These are phyloP conservation scores for Irpex sp. DNA, from an alignment of 1,284 basidiomycete genomes.

Conservation along the genomic window DNA sequence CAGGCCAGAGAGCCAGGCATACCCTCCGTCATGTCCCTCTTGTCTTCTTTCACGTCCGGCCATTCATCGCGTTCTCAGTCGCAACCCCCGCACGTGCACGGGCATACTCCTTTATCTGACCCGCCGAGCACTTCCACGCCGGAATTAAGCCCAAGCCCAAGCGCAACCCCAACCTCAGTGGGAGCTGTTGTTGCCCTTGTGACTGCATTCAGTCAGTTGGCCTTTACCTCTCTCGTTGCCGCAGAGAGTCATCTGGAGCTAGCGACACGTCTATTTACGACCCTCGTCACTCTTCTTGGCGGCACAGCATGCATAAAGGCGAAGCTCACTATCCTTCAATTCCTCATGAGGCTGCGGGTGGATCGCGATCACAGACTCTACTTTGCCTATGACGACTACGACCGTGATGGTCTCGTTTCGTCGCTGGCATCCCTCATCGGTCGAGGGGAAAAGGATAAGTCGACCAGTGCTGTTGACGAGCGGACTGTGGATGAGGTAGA, in stretches of 20 bases:
- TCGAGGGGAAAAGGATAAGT: constrained; percentile 32
- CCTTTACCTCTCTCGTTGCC: constrained; percentile 61
- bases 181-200: constrained; percentile 64
- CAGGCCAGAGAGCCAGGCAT: constrained; percentile 44
- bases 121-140: constrained; percentile 19
- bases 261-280: constrained; percentile 48
- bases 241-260: constrained; percentile 41
- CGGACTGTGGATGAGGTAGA: constrained; percentile 35
- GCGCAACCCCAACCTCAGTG: constrained; percentile 41
- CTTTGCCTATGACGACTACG: constrained; percentile 49
- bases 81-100: constrained; percentile 28
- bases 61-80: constrained; percentile 54
- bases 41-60: constrained; percentile 55
- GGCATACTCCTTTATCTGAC: constrained; percentile 25
- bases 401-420: constrained; percentile 49
- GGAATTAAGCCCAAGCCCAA: constrained; percentile 26
- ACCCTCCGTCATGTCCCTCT: constrained; percentile 59
- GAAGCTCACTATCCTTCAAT: constrained; percentile 78
- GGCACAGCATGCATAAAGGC: constrained; percentile 56
- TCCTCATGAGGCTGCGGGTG: constrained; percentile 85
- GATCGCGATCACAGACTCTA: constrained; percentile 91
- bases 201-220: constrained; percentile 63
- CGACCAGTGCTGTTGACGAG: constrained; percentile 19
- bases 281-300: constrained; percentile 42
- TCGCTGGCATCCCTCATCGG: constrained; percentile 55